Evolutionary conservation across 1,139 yeast species (phyloP).

Genomic region (Candida freyschussii): DNA sequence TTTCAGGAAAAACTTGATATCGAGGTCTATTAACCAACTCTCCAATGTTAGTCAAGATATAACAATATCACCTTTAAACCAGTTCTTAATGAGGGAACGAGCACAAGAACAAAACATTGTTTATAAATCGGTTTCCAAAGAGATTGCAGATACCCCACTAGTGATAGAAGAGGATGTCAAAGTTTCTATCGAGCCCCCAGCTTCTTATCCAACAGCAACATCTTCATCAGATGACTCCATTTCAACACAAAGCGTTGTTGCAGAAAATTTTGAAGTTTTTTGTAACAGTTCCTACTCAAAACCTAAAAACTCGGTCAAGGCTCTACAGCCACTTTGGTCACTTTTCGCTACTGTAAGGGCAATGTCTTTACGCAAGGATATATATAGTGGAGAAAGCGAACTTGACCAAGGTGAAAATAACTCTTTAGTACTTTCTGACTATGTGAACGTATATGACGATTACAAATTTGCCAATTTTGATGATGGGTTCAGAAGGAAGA

Average conservation of each 20-base stretch:
- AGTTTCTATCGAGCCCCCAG: conserved; percentile 12
- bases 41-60: conserved; percentile 17
- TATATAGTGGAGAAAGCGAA: conserved; percentile 33
- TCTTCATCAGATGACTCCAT: conserved; percentile 24
- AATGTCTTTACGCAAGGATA: conserved; percentile 42
- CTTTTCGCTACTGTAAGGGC: conserved; percentile 58
- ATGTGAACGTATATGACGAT: conserved; percentile 35
- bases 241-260: conserved; percentile 39
- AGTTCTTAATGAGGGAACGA: no score
- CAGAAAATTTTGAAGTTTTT: conserved; percentile 53
- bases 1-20: conserved; percentile 30
- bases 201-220: conserved; percentile 22
- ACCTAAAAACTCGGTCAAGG: conserved; percentile 21
- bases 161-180: conserved; percentile 3
- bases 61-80: conserved; percentile 6
- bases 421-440: conserved; percentile 37
- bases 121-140: no score
- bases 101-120: no score
- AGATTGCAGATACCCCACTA: conserved; percentile 6
- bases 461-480: conserved; percentile 30
- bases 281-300: conserved; percentile 28
- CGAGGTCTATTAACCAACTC: conserved; percentile 34
- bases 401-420: conserved; percentile 5
- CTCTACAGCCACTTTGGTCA: conserved; percentile 64
- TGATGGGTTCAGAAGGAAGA: conserved; percentile 26